A percentile compares a stretch with the other conserved stretches of the same genome.
Conservation (phyloP, 129 eudicot species). For the Lactuca saligna region DNA sequence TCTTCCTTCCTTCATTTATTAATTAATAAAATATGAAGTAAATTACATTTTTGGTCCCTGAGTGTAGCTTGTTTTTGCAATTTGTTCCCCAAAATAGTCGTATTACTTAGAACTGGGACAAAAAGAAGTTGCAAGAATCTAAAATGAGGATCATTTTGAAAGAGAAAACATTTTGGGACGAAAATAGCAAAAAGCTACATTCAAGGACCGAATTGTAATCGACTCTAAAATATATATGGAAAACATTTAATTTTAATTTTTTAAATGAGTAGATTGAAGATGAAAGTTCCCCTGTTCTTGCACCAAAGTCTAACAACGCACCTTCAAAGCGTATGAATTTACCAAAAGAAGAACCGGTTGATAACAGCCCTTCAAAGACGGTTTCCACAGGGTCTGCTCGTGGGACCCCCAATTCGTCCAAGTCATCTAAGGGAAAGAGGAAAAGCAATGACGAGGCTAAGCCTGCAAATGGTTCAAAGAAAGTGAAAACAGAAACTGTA, state of each 20-base stretch:
- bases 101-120: too few species aligned
- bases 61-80: neutral
- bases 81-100: neutral
- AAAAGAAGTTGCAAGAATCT: too few species aligned
- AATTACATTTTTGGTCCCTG: neutral
- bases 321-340: conserved; percentile 52
- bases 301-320: conserved; percentile 52
- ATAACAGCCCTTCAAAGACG: conserved; percentile 60
- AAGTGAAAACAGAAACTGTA: conserved; percentile 85
- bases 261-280: conserved; percentile 59
- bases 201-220: neutral
- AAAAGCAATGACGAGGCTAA: conserved; percentile 59
- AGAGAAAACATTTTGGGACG: neutral
- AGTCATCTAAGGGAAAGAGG: conserved; percentile 83
- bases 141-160: too few species aligned
- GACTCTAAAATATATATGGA: neutral
- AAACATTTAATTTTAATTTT: neutral
- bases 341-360: conserved; percentile 82
- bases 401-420: conserved; percentile 61
- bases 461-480: conserved; percentile 54
- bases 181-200: neutral
- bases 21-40: neutral
- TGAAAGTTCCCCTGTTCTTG: conserved; percentile 83
- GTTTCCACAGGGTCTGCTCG: conserved; percentile 51
- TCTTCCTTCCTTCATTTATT: neutral